A percentile compares a stretch with the other conserved stretches of the same genome.
Conservation (phyloP, 352 stramenopile species). For the Plasmopara viticola region DNA sequence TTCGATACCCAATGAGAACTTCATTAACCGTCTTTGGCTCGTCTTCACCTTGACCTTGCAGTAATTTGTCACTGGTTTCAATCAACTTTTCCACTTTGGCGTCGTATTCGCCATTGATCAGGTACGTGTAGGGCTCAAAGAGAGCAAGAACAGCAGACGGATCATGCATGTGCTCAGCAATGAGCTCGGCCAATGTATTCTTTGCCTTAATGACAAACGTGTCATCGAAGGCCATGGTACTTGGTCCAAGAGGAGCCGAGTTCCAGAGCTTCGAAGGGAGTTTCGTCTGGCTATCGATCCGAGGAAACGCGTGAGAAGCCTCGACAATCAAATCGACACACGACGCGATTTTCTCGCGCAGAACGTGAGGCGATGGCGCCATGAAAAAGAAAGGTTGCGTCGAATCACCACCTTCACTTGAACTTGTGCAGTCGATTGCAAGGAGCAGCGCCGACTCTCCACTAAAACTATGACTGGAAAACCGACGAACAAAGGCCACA, state of each 20-base stretch:
- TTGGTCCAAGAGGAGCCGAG: constrained; percentile 64
- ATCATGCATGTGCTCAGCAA: constrained; percentile 60
- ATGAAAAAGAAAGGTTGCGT: constrained; percentile 48
- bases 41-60: constrained; percentile 3
- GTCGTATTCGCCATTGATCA: constrained; percentile 81
- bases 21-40: constrained; percentile 31
- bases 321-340: constrained; percentile 74
- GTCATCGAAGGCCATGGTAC: constrained; percentile 75
- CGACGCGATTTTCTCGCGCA: constrained; percentile 59
- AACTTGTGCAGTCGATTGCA: constrained; percentile 41
- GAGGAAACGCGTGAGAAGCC: constrained; percentile 81
- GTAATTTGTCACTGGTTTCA: constrained; percentile 20
- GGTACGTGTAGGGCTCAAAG: constrained; percentile 66
- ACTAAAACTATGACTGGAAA: constrained; percentile 42
- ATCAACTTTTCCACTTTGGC: constrained; percentile 49
- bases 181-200: constrained; percentile 39
- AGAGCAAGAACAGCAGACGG: constrained; percentile 58
- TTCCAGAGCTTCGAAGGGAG: constrained; percentile 58
- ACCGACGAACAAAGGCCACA: constrained; percentile 69
- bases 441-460: constrained; percentile 60
- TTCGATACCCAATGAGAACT: constrained; percentile 35
- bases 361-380: constrained; percentile 39
- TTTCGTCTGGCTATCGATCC: constrained; percentile 80
- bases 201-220: constrained; percentile 73
- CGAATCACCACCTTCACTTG: constrained; percentile 12